phyloP scores from a whole-genome alignment of 352 stramenopile genomes.

The Vaucheria bursata region DNA sequence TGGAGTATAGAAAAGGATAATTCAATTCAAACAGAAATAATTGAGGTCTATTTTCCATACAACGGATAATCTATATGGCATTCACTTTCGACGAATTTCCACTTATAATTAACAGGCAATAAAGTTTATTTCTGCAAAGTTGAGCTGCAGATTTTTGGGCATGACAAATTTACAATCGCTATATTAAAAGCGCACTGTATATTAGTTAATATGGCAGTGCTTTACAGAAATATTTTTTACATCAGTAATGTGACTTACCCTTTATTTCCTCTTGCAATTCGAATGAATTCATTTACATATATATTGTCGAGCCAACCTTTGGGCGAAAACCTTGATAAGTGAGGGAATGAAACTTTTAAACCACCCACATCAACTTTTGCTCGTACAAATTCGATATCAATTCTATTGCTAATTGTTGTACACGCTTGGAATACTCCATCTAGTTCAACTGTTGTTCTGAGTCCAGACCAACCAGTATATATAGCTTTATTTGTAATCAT shows the following conservation, averaged over 20 bases:
- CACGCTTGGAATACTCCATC: slow-evolving; percentile 35
- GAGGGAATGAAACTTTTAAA: slow-evolving; percentile 42
- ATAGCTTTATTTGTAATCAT: slow-evolving; percentile 36
- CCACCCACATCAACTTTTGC: slow-evolving; percentile 42
- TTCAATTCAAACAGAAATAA: no score
- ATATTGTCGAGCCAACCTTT: slow-evolving; percentile 43
- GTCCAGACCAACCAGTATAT: slow-evolving; percentile 32
- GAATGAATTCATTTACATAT: slow-evolving; percentile 43
- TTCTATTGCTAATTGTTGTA: slow-evolving; percentile 18
- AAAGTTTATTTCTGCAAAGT: no score
- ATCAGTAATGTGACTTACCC: slow-evolving; percentile 26
- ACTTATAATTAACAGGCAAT: no score
- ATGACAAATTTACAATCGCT: no score
- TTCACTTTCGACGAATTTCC: no score
- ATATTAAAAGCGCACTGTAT: no score
- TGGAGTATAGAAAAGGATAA: no score
- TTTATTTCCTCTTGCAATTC: slow-evolving; percentile 42
- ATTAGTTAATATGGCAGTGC: no score
- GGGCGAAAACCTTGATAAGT: slow-evolving; percentile 30
- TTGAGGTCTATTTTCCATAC: no score
- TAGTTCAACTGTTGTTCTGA: slow-evolving; percentile 41
- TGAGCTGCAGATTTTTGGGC: no score
- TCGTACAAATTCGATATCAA: slow-evolving; percentile 29
- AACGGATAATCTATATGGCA: no score
- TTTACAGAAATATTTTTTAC: background rate